These are phyloP conservation scores for Pelargonium fulgidum DNA, from an alignment of 441 rosid genomes.

Conservation along the genomic window DNA sequence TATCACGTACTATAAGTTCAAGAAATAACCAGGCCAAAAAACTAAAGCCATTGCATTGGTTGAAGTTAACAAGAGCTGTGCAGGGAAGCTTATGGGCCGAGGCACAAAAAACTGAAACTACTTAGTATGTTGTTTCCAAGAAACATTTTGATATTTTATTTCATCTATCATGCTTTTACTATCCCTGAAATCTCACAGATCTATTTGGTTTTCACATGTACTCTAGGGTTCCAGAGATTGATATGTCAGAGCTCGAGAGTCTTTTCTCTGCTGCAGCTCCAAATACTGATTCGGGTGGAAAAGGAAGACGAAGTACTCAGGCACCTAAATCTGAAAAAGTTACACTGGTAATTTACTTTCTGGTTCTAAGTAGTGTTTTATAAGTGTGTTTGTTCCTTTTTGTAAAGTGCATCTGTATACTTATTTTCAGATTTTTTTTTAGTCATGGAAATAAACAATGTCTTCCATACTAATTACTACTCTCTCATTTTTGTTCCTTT, in stretches of 20 bases:
- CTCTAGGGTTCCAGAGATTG: conserved; percentile 79
- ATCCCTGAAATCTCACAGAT: conserved; percentile 6
- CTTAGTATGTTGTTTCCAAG: conserved; percentile 37
- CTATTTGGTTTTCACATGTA: conserved; percentile 15
- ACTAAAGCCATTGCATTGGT: conserved; percentile 93
- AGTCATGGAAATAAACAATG: not conserved
- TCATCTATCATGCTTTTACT: not conserved
- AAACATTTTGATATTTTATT: not conserved
- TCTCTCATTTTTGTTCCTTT: not conserved
- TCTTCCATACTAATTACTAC: not conserved
- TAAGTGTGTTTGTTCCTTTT: not conserved
- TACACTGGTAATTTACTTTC: conserved; percentile 61
- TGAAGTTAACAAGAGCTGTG: conserved; percentile 81
- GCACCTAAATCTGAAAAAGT: conserved; percentile 71
- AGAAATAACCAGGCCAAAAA: conserved; percentile 53
- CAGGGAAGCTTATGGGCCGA: conserved; percentile 99
- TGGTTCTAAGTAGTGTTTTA: not conserved
- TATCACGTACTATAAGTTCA: conserved; percentile 39
- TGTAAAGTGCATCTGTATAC: not conserved
- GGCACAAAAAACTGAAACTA: conserved; percentile 67
- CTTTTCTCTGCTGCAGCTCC: conserved; percentile 78
- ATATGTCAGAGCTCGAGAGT: conserved; percentile 81
- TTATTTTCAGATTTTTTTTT: not conserved
- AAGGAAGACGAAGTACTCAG: conserved; percentile 28
- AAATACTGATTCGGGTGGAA: conserved; percentile 42